A percentile compares a stretch with the other conserved stretches of the same genome.
Evolutionary conservation across 495 filamentous ascomycete species (phyloP).

Genomic region (Xylaria sp.): DNA sequence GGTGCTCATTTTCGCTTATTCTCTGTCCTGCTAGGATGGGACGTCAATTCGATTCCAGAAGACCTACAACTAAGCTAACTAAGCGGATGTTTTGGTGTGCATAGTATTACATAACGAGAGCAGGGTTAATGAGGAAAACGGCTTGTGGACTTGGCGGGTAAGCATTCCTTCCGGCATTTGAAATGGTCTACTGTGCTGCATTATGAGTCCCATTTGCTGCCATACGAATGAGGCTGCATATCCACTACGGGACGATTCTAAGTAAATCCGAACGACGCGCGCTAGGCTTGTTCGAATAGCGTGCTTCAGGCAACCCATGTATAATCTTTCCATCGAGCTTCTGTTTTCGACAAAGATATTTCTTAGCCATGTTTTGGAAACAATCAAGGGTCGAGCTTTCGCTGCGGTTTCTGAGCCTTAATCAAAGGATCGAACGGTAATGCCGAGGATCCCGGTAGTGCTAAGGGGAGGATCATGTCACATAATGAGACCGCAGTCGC

Average conservation of each 20-base stretch:
- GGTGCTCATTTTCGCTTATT: neutral
- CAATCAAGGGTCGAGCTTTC: neutral
- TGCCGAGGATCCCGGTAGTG: neutral
- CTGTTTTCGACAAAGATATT: conserved; percentile 10
- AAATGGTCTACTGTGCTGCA: too few relatives aligned
- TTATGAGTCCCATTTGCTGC: neutral
- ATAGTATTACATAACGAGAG: conserved; percentile 3
- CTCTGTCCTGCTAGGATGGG: neutral
- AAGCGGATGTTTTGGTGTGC: neutral
- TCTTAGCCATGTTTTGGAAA: conserved; percentile 2
- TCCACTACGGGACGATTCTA: neutral
- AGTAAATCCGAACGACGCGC: neutral
- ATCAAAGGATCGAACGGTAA: neutral
- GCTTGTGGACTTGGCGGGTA: neutral
- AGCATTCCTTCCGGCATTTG: neutral
- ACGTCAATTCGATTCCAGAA: neutral
- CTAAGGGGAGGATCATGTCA: neutral
- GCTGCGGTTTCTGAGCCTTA: neutral
- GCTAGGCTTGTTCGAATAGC: conserved; percentile 15
- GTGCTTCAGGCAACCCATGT: conserved; percentile 16
- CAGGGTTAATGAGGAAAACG: neutral
- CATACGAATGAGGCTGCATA: neutral
- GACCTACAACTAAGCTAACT: neutral
- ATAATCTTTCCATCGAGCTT: conserved; percentile 9
- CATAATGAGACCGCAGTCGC: neutral